A percentile compares a stretch with the other conserved stretches of the same genome.
These are phyloP conservation scores for Blastocystis sp. DNA, from an alignment of 352 stramenopile species.

Conservation along the genomic window DNA sequence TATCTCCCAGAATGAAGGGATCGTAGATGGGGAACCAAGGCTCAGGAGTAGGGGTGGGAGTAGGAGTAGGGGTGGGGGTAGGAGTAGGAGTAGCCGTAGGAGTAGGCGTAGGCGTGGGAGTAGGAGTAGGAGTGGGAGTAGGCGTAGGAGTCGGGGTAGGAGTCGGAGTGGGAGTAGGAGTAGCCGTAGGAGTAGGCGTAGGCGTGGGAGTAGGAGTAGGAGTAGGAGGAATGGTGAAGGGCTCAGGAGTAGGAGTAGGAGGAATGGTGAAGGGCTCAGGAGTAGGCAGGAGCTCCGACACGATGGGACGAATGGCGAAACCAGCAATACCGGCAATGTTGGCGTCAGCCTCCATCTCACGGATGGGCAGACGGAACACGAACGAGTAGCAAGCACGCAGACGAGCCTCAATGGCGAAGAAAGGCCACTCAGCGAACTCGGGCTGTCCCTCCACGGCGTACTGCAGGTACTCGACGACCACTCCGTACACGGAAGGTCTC, in stretches of 20 bases:
- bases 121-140: too few relatives aligned
- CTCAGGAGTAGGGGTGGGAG: neutral
- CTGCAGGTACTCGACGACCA: neutral
- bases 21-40: constrained; percentile 34
- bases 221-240: too few relatives aligned
- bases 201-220: too few relatives aligned
- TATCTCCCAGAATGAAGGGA: constrained; percentile 30
- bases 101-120: neutral
- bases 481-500: neutral
- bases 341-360: too few relatives aligned
- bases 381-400: neutral
- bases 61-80: neutral
- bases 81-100: neutral
- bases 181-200: too few relatives aligned
- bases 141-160: too few relatives aligned
- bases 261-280: neutral
- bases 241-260: too few relatives aligned
- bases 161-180: too few relatives aligned
- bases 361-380: neutral
- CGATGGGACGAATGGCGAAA: too few relatives aligned
- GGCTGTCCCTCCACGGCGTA: neutral
- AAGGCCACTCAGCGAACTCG: neutral
- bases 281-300: neutral
- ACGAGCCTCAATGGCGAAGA: neutral
- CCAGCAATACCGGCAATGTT: too few relatives aligned